Conservation (phyloP, 106 monocot species). For the Dioscorea dumetorum region DNA sequence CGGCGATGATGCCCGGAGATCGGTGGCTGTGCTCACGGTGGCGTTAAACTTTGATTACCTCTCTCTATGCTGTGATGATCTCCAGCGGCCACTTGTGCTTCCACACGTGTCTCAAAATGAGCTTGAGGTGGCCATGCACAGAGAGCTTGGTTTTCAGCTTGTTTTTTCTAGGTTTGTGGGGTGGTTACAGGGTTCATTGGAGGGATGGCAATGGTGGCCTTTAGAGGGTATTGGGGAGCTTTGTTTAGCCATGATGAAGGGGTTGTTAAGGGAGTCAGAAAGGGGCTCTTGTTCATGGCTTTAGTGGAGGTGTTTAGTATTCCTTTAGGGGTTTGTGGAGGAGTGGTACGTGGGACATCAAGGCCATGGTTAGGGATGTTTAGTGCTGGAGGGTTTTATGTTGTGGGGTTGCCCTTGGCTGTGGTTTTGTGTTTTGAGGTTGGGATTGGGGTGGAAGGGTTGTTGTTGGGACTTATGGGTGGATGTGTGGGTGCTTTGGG, state of each 20-base stretch:
- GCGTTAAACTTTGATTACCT: constrained; percentile 86
- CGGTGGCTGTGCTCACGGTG: constrained; percentile 49
- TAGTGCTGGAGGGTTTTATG: constrained; percentile 58
- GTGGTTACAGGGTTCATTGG: constrained; percentile 21
- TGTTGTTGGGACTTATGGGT: constrained; percentile 48
- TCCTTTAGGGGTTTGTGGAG: constrained; percentile 55
- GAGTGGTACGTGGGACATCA: constrained; percentile 59
- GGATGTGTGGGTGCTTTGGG: constrained; percentile 20
- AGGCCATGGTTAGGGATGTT: constrained; percentile 66
- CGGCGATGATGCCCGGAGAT: constrained; percentile 12
- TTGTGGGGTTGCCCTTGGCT: constrained; percentile 59
- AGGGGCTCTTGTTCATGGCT: constrained; percentile 56
- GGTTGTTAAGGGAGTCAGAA: constrained; percentile 29
- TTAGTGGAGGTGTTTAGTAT: constrained; percentile 63
- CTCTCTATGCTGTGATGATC: constrained; percentile 56
- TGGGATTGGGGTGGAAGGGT: constrained; percentile 43
- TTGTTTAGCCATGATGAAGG: constrained; percentile 46
- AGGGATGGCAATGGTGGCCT: constrained; percentile 21
- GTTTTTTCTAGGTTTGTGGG: constrained; percentile 23
- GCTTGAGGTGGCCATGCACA: constrained; percentile 31
- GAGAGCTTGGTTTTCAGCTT: constrained; percentile 16
- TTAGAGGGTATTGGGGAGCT: constrained; percentile 30
- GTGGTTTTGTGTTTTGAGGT: constrained; percentile 41
- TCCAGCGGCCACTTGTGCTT: constrained; percentile 57
- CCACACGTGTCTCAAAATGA: constrained; percentile 69